Conservation (phyloP, 106 monocot species). For the Dioscorea zingiberensis region DNA sequence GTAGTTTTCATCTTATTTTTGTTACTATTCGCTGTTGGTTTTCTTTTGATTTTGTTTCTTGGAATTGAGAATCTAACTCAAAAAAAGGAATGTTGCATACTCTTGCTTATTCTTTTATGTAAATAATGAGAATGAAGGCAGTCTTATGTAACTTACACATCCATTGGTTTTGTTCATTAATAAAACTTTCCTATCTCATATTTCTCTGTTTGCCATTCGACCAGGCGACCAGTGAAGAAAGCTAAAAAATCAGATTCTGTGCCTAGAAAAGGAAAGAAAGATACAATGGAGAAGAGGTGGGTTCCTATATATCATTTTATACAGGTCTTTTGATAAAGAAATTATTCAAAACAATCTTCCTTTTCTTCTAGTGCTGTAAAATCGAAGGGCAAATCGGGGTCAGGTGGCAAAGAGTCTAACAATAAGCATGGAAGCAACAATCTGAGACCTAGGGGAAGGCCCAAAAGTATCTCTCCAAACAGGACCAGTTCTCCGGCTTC, state of each 20-base stretch:
- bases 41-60: no score
- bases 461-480: background rate
- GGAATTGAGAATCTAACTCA: no score
- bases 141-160: no score
- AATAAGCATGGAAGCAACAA: background rate
- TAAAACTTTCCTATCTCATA: background rate
- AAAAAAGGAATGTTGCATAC: no score
- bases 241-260: constrained; percentile 1
- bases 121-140: no score
- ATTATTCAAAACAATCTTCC: no score
- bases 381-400: background rate
- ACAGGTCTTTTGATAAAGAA: no score
- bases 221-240: constrained; percentile 12
- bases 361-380: background rate
- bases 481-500: background rate
- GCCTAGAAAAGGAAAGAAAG: background rate
- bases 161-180: no score
- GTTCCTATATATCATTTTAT: no score
- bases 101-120: no score
- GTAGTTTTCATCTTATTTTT: no score
- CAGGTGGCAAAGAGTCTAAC: background rate
- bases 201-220: constrained; percentile 2
- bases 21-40: no score
- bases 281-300: constrained; percentile 9
- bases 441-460: background rate